These are phyloP conservation scores for Trichosanthes truncata DNA, from an alignment of 306 rosid species.

Conservation along the genomic window DNA sequence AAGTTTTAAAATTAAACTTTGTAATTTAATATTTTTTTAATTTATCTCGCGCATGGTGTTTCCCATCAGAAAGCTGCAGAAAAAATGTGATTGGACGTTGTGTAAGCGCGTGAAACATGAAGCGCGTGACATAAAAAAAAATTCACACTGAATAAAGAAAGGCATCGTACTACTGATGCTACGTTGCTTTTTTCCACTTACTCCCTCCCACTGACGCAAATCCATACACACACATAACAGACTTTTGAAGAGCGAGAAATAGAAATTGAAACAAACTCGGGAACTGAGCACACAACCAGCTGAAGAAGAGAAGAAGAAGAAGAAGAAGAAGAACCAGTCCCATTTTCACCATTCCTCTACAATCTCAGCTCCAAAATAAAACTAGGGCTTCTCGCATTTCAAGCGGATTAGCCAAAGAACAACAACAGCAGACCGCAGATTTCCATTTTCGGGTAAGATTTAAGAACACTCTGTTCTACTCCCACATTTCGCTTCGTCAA, in stretches of 20 bases:
- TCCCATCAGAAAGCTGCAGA: background rate
- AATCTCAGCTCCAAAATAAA: background rate
- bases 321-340: background rate
- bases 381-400: background rate
- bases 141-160: background rate
- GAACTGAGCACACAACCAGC: slow-evolving; percentile 29
- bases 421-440: background rate
- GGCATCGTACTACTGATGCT: background rate
- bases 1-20: too few species aligned
- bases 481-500: background rate
- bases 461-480: background rate
- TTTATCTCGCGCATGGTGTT: too few species aligned
- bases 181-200: slow-evolving; percentile 13
- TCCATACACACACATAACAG: slow-evolving; percentile 11
- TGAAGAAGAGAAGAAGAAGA: background rate
- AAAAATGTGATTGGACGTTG: background rate
- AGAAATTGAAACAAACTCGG: slow-evolving; percentile 19
- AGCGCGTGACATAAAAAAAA: background rate
- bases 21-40: too few species aligned
- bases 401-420: background rate
- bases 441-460: background rate
- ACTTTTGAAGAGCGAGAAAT: slow-evolving; percentile 10
- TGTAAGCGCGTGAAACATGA: background rate
- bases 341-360: background rate
- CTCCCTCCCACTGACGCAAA: slow-evolving; percentile 22